A percentile compares a stretch with the other conserved stretches of the same genome.
These are phyloP conservation scores for Vitis rupestris DNA, from an alignment of 164 flowering plant genomes.

Conservation along the genomic window DNA sequence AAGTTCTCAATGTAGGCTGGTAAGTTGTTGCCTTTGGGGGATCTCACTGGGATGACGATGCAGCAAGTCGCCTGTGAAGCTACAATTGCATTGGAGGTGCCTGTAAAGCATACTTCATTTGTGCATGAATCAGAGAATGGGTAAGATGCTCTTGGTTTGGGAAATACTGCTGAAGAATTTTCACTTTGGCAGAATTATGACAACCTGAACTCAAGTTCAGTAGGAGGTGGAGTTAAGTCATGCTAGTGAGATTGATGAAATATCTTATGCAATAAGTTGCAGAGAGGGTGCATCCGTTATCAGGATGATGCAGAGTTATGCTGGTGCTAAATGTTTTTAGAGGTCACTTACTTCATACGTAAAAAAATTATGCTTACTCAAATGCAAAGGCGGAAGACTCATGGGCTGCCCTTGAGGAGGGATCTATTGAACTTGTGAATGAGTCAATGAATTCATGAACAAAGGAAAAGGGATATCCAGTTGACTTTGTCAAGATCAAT, in stretches of 20 bases:
- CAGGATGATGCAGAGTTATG: too few relatives aligned
- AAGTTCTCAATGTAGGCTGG: slow-evolving; percentile 59
- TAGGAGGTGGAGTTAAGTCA: not conserved
- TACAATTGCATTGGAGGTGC: slow-evolving; percentile 34
- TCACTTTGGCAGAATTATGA: not conserved
- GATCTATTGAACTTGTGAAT: slow-evolving; percentile 87
- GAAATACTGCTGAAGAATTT: slow-evolving; percentile 10
- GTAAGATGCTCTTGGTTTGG: not conserved
- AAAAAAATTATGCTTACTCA: slow-evolving; percentile 63
- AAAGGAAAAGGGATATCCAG: slow-evolving; percentile 93
- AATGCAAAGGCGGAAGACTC: slow-evolving; percentile 94
- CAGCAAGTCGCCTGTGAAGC: slow-evolving; percentile 70
- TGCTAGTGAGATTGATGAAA: too few relatives aligned
- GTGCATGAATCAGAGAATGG: slow-evolving; percentile 1
- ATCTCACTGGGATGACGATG: slow-evolving; percentile 74
- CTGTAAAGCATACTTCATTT: slow-evolving; percentile 36
- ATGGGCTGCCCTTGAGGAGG: slow-evolving; percentile 90
- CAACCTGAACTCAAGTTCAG: slow-evolving; percentile 1
- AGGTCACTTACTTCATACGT: slow-evolving; percentile 81
- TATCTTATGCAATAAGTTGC: too few relatives aligned
- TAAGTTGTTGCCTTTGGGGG: slow-evolving; percentile 79
- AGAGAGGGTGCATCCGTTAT: too few relatives aligned
- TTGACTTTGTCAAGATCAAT: slow-evolving; percentile 61
- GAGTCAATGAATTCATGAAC: slow-evolving; percentile 92
- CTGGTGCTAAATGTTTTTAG: slow-evolving; percentile 24